Conservation (phyloP, 352 stramenopile genomes). For the Aphanomyces invadans region DNA sequence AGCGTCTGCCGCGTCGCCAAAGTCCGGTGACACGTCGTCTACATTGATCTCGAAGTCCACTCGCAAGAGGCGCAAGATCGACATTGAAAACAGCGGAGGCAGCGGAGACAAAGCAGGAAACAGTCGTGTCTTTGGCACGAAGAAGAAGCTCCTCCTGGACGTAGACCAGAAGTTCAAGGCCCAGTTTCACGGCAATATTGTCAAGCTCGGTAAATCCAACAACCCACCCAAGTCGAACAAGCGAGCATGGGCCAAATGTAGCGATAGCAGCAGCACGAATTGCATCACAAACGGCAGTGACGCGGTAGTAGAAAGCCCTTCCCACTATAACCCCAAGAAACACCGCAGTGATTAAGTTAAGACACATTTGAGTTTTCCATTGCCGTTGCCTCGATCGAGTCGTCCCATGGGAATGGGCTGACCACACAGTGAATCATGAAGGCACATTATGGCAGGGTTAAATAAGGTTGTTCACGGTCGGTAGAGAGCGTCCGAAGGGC, state of each 20-base stretch:
- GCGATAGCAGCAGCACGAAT: not conserved
- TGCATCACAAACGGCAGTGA: not conserved
- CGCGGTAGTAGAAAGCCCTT: not conserved
- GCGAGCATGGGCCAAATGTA: not conserved
- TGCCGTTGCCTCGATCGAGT: not conserved
- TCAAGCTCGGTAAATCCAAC: constrained; percentile 7
- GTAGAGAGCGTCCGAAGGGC: not conserved
- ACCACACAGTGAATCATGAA: too few relatives aligned
- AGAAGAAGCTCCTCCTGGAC: constrained; percentile 17
- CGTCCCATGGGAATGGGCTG: too few relatives aligned
- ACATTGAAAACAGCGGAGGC: not conserved
- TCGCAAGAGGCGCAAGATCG: constrained; percentile 4
- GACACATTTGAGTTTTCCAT: not conserved
- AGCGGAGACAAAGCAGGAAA: not conserved
- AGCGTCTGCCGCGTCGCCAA: constrained; percentile 16
- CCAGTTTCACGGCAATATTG: constrained; percentile 3
- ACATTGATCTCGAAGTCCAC: not conserved
- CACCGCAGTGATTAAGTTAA: constrained; percentile 6
- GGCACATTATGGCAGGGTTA: too few relatives aligned
- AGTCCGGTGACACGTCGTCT: not conserved
- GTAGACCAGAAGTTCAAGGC: constrained; percentile 23
- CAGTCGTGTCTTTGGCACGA: too few relatives aligned
- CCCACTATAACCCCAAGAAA: not conserved
- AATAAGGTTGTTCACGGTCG: not conserved
- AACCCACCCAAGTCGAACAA: constrained; percentile 2